Evolutionary conservation across 2,329 filamentous ascomycete species (phyloP).

Genomic region (Pestalotiopsis sp.): DNA sequence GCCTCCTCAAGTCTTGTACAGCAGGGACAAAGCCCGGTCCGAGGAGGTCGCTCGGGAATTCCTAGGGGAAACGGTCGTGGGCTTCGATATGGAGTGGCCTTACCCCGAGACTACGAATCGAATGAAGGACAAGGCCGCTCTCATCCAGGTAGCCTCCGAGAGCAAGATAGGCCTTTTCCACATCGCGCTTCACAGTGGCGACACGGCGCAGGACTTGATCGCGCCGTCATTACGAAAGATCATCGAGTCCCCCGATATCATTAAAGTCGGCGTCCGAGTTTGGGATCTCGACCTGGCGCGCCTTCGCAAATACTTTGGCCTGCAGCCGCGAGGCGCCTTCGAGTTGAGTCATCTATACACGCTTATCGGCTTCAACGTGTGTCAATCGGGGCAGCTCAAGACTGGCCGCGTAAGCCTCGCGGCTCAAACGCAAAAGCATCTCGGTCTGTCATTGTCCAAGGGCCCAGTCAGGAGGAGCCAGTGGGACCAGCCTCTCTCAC

Average conservation of each 20-base stretch:
- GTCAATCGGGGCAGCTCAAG: slow-evolving; percentile 16
- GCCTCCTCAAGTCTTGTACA: slow-evolving; percentile 20
- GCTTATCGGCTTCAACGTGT: slow-evolving; percentile 17
- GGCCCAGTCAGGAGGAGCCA: slow-evolving; percentile 22
- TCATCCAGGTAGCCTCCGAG: slow-evolving; percentile 31
- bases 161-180: slow-evolving; percentile 28
- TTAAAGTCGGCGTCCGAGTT: slow-evolving; percentile 27
- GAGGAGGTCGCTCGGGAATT: slow-evolving; percentile 26
- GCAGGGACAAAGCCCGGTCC: slow-evolving; percentile 20
- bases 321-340: slow-evolving; percentile 25
- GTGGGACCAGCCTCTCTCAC: slow-evolving; percentile 23
- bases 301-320: slow-evolving; percentile 20
- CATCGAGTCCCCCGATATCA: slow-evolving; percentile 25
- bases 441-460: slow-evolving; percentile 27
- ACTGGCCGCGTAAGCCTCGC: slow-evolving; percentile 20
- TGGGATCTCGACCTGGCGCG: slow-evolving; percentile 24
- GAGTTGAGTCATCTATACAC: slow-evolving; percentile 29
- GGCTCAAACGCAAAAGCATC: slow-evolving; percentile 22
- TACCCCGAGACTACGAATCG: slow-evolving; percentile 13
- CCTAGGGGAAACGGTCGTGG: slow-evolving; percentile 25
- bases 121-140: slow-evolving; percentile 24
- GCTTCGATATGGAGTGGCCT: slow-evolving; percentile 33
- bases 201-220: slow-evolving; percentile 26
- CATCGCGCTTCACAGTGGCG: slow-evolving; percentile 26
- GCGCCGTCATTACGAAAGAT: slow-evolving; percentile 27